Conservation (phyloP, 2,329 filamentous ascomycete genomes). For the Fusarium sp. region DNA sequence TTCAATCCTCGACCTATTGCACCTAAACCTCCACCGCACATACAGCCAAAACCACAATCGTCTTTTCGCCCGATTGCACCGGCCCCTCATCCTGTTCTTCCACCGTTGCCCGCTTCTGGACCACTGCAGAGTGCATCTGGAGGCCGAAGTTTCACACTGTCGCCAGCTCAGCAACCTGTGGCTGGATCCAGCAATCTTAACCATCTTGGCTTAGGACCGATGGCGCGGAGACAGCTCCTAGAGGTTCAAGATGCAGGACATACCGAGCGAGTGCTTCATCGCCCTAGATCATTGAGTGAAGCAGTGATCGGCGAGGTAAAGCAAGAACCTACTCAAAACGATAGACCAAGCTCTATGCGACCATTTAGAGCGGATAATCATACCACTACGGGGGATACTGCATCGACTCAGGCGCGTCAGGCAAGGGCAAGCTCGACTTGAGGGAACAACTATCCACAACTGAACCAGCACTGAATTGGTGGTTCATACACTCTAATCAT, state of each 20-base stretch:
- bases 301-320: not conserved
- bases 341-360: slow-evolving; percentile 17
- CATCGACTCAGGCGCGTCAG: slow-evolving; percentile 12
- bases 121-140: not conserved
- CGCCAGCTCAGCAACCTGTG: not conserved
- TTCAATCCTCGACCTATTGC: slow-evolving; percentile 54
- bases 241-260: not conserved
- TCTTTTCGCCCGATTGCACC: slow-evolving; percentile 32
- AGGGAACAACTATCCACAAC: not conserved
- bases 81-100: slow-evolving; percentile 6
- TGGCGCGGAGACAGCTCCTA: not conserved
- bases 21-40: slow-evolving; percentile 48
- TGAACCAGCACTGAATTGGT: not conserved
- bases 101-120: not conserved
- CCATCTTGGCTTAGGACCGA: not conserved
- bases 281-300: slow-evolving; percentile 19
- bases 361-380: slow-evolving; percentile 8
- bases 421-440: slow-evolving; percentile 12
- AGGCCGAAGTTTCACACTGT: not conserved
- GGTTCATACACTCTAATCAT: not conserved
- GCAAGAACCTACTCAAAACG: slow-evolving; percentile 4
- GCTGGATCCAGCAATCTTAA: not conserved
- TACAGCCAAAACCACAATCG: not conserved
- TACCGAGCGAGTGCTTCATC: not conserved
- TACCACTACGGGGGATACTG: not conserved